Evolutionary conservation across 176 grass and related monocot genomes (phyloP), one percentile per base, ranked within the genome.

Genomic region (Pontederia crassipes): DNA sequence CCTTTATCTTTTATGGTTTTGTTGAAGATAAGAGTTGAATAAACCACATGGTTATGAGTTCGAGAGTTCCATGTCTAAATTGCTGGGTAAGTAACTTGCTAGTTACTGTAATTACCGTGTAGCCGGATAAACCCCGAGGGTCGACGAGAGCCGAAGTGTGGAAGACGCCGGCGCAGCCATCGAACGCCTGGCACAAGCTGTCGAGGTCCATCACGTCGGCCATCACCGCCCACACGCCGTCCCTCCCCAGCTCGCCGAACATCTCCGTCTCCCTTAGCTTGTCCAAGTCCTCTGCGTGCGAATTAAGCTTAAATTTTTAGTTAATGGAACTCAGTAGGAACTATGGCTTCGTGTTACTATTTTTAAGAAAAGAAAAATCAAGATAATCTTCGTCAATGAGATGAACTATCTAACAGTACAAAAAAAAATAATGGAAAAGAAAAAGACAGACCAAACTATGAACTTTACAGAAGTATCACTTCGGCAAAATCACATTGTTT

Each of bases 211-310:
- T 86, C 32, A 92, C 82, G 50, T 83, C 92, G 2, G 93, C 84
- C 79, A 98, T 89, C 71, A 98, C 88, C 49, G 93, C 73, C 87
- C 93, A 98, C 46, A 92, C 93, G 9, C 84, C 84, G 48, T 89
- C 82, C 74, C 88, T 65, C 45, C 84, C 88, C 49, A 92, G 81
- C 79, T 98, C 93, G 9, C 88, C 88, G 35, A 98, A 98, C 93
- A 92, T 92, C 49, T 91, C 93, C 79, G 88, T 98, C 76, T 98
- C 93, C 64, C 87, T 70, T 72, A 98, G 78, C 79, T 98, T 98
- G 71, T 98, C 93, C 67, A 98, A 46, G 72, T 98, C 93, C 81
- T 92, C 93, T 98, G 92, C 46, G 3, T 52, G 11, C 29, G 16
- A 52, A 50, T 7, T 24, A 12, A 11, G 11, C 1, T 26, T 46